These are phyloP conservation scores for Pichia phayaonensis DNA, from an alignment of 805 yeast species.

Conservation along the genomic window DNA sequence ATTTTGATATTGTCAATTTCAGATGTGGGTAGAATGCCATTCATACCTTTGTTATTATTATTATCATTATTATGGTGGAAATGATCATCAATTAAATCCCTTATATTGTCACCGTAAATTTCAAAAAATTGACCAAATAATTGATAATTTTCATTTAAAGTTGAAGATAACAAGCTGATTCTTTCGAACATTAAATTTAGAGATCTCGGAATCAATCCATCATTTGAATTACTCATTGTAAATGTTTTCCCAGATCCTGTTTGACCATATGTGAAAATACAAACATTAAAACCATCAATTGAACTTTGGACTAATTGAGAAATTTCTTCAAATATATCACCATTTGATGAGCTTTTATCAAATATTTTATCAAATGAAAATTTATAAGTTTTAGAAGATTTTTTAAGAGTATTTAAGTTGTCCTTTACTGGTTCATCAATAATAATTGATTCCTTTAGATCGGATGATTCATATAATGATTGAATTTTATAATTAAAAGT, in stretches of 20 bases:
- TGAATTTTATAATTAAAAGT: slow-evolving; percentile 10
- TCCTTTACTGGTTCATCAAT: slow-evolving; percentile 19
- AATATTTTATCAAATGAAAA: slow-evolving; percentile 81
- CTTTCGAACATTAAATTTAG: slow-evolving; percentile 61
- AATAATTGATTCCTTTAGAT: slow-evolving; percentile 25
- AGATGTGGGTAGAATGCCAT: slow-evolving; percentile 39
- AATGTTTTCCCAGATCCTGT: slow-evolving; percentile 93
- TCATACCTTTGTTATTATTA: slow-evolving; percentile 31
- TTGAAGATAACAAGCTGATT: slow-evolving; percentile 34
- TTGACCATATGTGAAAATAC: slow-evolving; percentile 95
- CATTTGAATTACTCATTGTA: slow-evolving; percentile 68
- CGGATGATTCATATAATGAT: slow-evolving; percentile 13
- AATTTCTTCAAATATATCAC: slow-evolving; percentile 70
- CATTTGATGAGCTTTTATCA: slow-evolving; percentile 42
- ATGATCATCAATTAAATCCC: slow-evolving; percentile 49
- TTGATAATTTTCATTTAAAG: slow-evolving; percentile 55
- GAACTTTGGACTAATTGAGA: slow-evolving; percentile 82
- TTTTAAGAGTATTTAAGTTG: slow-evolving; percentile 5
- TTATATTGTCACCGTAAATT: slow-evolving; percentile 76
- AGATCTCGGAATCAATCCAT: slow-evolving; percentile 81
- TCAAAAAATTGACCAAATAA: slow-evolving; percentile 76
- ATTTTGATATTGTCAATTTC: slow-evolving; percentile 52
- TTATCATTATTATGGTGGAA: slow-evolving; percentile 57
- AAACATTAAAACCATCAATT: slow-evolving; percentile 82
- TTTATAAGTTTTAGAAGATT: slow-evolving; percentile 18